Evolutionary conservation across 2,329 filamentous ascomycete species (phyloP).

Genomic region (Fusarium secorum): DNA sequence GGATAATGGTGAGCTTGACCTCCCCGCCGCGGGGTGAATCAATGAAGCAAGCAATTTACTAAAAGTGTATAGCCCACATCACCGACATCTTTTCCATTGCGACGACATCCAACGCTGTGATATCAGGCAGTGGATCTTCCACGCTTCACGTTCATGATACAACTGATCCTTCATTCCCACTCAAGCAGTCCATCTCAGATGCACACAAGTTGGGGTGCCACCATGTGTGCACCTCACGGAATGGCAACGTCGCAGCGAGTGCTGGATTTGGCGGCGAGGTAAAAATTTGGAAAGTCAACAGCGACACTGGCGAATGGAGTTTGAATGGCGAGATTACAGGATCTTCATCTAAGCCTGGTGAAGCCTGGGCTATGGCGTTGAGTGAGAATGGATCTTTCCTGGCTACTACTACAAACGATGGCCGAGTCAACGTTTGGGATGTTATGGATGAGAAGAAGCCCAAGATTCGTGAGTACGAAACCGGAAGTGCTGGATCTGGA

Average conservation of each 20-base stretch:
- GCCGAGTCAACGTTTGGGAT: constrained; percentile 90
- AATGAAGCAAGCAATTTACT: constrained; percentile 26
- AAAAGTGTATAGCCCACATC: constrained; percentile 69
- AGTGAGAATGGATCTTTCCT: constrained; percentile 85
- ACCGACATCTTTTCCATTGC: constrained; percentile 87
- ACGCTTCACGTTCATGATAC: constrained; percentile 83
- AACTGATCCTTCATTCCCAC: constrained; percentile 72
- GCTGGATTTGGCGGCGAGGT: constrained; percentile 90
- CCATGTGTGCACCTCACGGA: constrained; percentile 76
- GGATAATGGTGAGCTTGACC: constrained; percentile 73
- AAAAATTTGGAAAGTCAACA: constrained; percentile 77
- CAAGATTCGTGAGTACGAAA: constrained; percentile 86
- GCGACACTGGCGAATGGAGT: constrained; percentile 64
- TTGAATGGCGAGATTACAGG: constrained; percentile 52
- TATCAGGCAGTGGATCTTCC: constrained; percentile 87
- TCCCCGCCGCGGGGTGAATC: constrained; percentile 40
- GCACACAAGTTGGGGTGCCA: constrained; percentile 92
- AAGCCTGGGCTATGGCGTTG: constrained; percentile 87
- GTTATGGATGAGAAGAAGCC: constrained; percentile 60
- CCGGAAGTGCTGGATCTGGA: constrained; percentile 72
- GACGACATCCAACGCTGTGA: constrained; percentile 73
- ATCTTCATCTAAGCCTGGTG: constrained; percentile 65
- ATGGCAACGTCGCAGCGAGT: constrained; percentile 78
- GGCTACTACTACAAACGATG: constrained; percentile 87
- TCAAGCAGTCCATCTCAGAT: constrained; percentile 78